Evolutionary conservation across 805 yeast species (phyloP), one percentile per base, ranked within the genome.

Genomic region (Wickerhamomyces alni): DNA sequence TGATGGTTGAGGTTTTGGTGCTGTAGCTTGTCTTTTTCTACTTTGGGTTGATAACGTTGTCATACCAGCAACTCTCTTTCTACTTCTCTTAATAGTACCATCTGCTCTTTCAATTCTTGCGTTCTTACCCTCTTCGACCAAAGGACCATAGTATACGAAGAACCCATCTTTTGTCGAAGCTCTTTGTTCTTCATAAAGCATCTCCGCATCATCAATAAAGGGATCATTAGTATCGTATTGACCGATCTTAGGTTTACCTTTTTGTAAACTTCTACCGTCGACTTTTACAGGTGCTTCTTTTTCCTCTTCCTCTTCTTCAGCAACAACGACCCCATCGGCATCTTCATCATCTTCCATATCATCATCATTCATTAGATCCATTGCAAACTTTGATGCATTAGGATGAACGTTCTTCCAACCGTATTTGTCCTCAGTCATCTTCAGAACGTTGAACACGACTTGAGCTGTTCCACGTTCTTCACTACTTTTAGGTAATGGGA

Each of bases 81-180:
- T 57, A 36, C 59, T 57, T 47, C 66, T 58, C 45, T 68, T 70
- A 43, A 61, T 61, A 6, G 67, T 66, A 35, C 70, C 72, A 41
- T 66, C 70, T 2, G 67, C 67, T 34, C 71, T 61, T 39, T 68
- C 78, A 37, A 72, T 63, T 42, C 69, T 62, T 12, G 74, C 71
- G 30, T 64, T 60, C 36, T 69, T 68, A 13, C 70, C 70, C 36
- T 75, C 80, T 35, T 82, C 89, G 22, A 82, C 78, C 43, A 91
- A 65, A 3, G 95, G 94, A 0, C 99, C 99, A 67, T 88, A 86
- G 61, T 80, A 93, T 0, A 93, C 96, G 50, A 91, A 93, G 58
- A 89, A 93, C 2, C 98, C 99, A 55, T 93, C 98, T 48, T 84
- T 84, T 1, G 96, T 88, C 1, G 91, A 80, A 2, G 91, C 89